Evolutionary conservation across 768 basidiomycete genomes (phyloP).

Genomic region (Hemileccinum rubropunctum): DNA sequence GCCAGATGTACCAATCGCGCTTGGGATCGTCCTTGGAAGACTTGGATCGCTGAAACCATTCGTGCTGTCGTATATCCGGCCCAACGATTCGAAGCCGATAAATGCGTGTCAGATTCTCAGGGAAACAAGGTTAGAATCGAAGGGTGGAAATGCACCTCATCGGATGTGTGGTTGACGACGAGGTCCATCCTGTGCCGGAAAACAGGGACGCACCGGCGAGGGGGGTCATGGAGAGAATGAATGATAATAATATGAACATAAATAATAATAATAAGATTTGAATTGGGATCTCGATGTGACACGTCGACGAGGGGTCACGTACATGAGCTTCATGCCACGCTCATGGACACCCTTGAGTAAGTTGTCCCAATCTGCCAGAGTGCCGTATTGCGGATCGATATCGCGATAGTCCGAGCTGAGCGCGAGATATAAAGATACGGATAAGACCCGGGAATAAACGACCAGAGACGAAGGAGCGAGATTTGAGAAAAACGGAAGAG

Average conservation of each 20-base stretch:
- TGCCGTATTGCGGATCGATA: conserved; percentile 65
- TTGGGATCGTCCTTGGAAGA: conserved; percentile 51
- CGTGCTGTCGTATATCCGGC: conserved; percentile 44
- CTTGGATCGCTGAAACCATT: conserved; percentile 65
- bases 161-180: conserved; percentile 72
- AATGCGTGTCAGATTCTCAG: background rate
- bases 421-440: conserved; percentile 2
- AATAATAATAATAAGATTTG: conserved; percentile 2
- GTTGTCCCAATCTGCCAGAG: conserved; percentile 56
- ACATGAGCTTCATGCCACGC: conserved; percentile 72
- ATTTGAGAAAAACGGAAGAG: too few relatives aligned
- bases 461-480: background rate
- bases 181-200: conserved; percentile 60
- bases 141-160: conserved; percentile 41
- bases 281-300: conserved; percentile 15
- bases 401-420: conserved; percentile 61
- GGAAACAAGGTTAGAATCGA: background rate
- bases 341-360: conserved; percentile 53
- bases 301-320: conserved; percentile 17
- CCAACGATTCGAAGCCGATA: too few relatives aligned
- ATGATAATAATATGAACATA: background rate
- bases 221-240: background rate
- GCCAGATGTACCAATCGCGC: conserved; percentile 79
- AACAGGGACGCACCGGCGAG: conserved; percentile 6
- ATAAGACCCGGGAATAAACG: conserved; percentile 20